These are phyloP conservation scores for Gossypium lobatum DNA, from an alignment of 441 rosid genomes.

Conservation along the genomic window DNA sequence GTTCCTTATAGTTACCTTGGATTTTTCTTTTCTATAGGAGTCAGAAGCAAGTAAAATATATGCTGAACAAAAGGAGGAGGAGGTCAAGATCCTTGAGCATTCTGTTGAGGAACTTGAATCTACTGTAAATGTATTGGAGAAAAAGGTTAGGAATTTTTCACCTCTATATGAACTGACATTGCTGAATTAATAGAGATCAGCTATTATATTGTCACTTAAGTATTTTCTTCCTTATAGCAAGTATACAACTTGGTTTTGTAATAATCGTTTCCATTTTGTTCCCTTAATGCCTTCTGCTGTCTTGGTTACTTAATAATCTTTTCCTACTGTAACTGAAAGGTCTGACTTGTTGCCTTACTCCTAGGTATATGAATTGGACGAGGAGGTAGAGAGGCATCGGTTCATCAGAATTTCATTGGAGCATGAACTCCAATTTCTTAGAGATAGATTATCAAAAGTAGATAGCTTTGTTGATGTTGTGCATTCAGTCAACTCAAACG, in stretches of 20 bases:
- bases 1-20: background rate
- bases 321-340: slow-evolving; percentile 4
- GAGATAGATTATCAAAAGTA: slow-evolving; percentile 56
- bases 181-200: background rate
- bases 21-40: slow-evolving; percentile 40
- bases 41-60: slow-evolving; percentile 68
- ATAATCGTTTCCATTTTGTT: slow-evolving; percentile 4
- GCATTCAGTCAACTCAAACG: slow-evolving; percentile 30
- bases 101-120: slow-evolving; percentile 91
- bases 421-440: slow-evolving; percentile 65
- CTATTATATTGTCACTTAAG: background rate
- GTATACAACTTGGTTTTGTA: slow-evolving; percentile 8
- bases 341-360: slow-evolving; percentile 17
- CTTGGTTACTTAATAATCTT: background rate
- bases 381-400: slow-evolving; percentile 74
- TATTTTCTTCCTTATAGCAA: background rate
- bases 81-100: slow-evolving; percentile 78
- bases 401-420: slow-evolving; percentile 66
- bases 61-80: slow-evolving; percentile 88
- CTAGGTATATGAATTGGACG: slow-evolving; percentile 85
- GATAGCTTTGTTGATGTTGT: slow-evolving; percentile 49
- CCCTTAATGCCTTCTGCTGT: slow-evolving; percentile 5
- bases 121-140: slow-evolving; percentile 80
- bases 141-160: slow-evolving; percentile 50
- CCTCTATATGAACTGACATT: background rate